phyloP scores from a whole-genome alignment of 352 stramenopile genomes.

The Pythium phragmitis region DNA sequence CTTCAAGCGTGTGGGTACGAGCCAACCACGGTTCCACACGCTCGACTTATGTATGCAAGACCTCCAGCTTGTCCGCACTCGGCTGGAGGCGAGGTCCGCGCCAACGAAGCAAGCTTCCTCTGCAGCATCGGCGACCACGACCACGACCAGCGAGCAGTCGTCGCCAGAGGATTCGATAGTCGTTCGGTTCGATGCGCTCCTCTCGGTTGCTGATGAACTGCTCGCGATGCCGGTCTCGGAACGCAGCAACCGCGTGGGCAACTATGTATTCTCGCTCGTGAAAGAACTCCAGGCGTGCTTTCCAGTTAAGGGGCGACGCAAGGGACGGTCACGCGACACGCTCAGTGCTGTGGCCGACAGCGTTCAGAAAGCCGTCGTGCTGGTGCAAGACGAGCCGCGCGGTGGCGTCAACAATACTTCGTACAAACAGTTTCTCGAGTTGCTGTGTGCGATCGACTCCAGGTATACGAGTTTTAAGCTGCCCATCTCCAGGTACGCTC shows the following conservation, averaged over 20 bases:
- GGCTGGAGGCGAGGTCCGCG: background rate
- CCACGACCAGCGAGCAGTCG: background rate
- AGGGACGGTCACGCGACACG: background rate
- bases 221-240: constrained; percentile 7
- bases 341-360: background rate
- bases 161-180: background rate
- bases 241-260: background rate
- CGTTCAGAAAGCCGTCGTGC: constrained; percentile 11
- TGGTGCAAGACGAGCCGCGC: constrained; percentile 5
- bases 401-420: background rate
- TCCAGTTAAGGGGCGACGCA: background rate
- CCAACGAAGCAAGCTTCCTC: too few relatives aligned
- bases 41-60: background rate
- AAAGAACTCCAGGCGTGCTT: constrained; percentile 12
- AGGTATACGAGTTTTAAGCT: constrained; percentile 12
- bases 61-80: background rate
- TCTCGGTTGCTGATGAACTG: constrained; percentile 10
- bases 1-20: background rate
- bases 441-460: constrained; percentile 4
- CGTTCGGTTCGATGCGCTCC: constrained; percentile 5
- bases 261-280: constrained; percentile 14
- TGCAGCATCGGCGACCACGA: too few relatives aligned
- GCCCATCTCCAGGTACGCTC: constrained; percentile 3
- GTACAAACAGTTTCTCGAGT: constrained; percentile 19
- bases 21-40: background rate